Percentiles rank a stretch among this genome's conserved stretches.
phyloP scores from a whole-genome alignment of 495 filamentous ascomycete species.

The Talaromyces stipitatus region DNA sequence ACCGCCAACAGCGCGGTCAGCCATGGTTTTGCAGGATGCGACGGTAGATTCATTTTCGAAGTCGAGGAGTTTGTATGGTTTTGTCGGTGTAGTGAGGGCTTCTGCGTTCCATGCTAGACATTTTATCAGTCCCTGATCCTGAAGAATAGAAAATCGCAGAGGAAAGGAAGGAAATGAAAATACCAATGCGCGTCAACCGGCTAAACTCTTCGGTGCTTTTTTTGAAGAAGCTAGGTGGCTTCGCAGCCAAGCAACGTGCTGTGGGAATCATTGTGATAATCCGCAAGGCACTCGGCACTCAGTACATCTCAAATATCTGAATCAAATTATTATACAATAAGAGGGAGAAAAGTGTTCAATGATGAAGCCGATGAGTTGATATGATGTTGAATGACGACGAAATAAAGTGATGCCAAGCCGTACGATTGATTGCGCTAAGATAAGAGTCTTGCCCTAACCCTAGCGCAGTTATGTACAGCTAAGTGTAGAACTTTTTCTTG shows the following conservation, averaged over 20 bases:
- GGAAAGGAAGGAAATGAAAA: slow-evolving; percentile 6
- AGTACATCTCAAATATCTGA: background rate
- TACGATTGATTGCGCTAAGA: background rate
- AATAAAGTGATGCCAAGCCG: background rate
- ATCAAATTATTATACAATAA: background rate
- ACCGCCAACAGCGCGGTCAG: slow-evolving; percentile 79
- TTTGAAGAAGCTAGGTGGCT: slow-evolving; percentile 47
- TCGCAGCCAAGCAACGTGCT: slow-evolving; percentile 38
- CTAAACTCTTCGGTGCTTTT: slow-evolving; percentile 60
- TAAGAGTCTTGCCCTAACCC: background rate
- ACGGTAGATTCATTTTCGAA: slow-evolving; percentile 58
- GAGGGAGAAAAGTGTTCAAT: background rate
- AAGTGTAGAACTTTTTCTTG: too few relatives aligned
- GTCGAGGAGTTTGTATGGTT: slow-evolving; percentile 39
- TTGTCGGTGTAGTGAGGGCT: slow-evolving; percentile 37
- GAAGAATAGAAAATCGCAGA: background rate
- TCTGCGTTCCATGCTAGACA: slow-evolving; percentile 41
- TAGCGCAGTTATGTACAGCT: too few relatives aligned
- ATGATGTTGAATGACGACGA: background rate
- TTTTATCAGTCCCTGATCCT: background rate
- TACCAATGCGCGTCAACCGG: slow-evolving; percentile 52
- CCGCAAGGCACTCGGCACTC: background rate
- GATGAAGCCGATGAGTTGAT: background rate
- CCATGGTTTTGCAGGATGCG: slow-evolving; percentile 70
- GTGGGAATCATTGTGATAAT: slow-evolving; percentile 37